Evolutionary conservation across 1,139 yeast genomes (phyloP), one percentile per base, ranked within the genome.

Genomic region (Pneumocystis oryctolagi): DNA sequence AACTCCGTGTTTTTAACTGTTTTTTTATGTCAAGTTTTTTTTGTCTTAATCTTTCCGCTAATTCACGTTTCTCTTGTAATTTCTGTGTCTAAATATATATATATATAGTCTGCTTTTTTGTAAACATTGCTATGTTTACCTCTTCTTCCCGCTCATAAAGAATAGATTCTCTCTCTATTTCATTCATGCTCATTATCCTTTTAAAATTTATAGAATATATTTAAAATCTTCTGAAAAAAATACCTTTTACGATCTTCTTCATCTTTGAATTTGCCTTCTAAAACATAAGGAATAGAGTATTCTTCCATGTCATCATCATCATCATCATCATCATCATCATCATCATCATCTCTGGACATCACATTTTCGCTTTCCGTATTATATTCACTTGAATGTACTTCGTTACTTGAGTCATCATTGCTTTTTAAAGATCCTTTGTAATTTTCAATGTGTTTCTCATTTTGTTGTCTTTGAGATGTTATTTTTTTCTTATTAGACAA

Each of bases 81-180:
- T 85, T 82, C 72, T 90, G 55, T 47, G 55, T 47, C 55, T 47
- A 47, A 47, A 47, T 14, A 47, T 31, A 18, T 39, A 39, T 39
- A 14, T 25, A 20, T 47, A 47, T 25, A 25, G n/a, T 28, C 25
- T 34, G 37, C 14, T n/a, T 47, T 47, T 47, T 47, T 47, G 31
- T 9, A 28, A 20, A 20, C 25, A 25, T n/a, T 47, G n/a, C 8
- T 1, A 18, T 40, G 20, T n/a, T 95, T 84, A 89, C 83, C 69
- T 88, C 95, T 74, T 89, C 96, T 5, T 88, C 82, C 74, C 99
- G 87, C 66, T 92, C 97, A 70, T 88, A 94, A 66, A 92, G 80
- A 65, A 89, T 82, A 69, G 87, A 84, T 77, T 92, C 98, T 71
- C 97, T 84, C 70, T 87, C 87, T 73, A 92, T 82, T 78, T 94